Base-by-base conservation (phyloP, 306 rosid genomes). In the Acacia crassicarpa region DNA sequence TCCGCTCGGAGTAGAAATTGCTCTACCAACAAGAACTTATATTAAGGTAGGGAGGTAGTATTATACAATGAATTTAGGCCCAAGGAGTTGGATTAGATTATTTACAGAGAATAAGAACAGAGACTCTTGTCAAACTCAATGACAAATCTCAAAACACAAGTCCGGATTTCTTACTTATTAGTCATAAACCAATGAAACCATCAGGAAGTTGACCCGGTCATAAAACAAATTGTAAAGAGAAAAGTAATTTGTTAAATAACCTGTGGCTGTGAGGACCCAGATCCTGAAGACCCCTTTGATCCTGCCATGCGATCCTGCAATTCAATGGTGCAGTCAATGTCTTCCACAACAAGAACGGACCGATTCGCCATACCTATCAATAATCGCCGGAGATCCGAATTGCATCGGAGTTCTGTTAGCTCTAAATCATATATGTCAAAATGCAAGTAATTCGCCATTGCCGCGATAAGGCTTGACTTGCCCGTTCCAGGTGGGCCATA, bases 401-500 rank as follows among this genome's bases (percentile, higher is more conserved):
- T 86, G 65, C 1, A 10, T 12, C 6, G n/a, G 27, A 91, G 25
- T 46, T 81, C 87, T 5, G 92, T 82, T 6, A 92, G 87, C 78
- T 94, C 97, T 90, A 92, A 82, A 70, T 94, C 98, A 62, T 94
- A 94, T 1, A 94, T 45, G 74, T 92, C 90, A 12, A 94, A 94
- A 9, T 81, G 81, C 80, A 94, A 59, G 61, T 83, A 90, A 78
- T 94, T 94, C 1, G 98, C 98, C 92, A 94, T 92, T 6, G 98
- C 94, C 2, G 97, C 95, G 25, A 92, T 88, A 73, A 92, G 82
- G 85, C 97, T 94, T 1, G 95, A 91, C 46, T 94, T 94, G 19
- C 98, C 97, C 0, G 98, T 94, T 0, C 98, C 98, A 0, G 98
- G 98, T 0, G 98, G 97, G 0, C 98, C 98, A 41, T 92, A 89